Evolutionary conservation across 352 stramenopile genomes (phyloP), one percentile per base, ranked within the genome.

Genomic region (Phytophthora uliginosa): DNA sequence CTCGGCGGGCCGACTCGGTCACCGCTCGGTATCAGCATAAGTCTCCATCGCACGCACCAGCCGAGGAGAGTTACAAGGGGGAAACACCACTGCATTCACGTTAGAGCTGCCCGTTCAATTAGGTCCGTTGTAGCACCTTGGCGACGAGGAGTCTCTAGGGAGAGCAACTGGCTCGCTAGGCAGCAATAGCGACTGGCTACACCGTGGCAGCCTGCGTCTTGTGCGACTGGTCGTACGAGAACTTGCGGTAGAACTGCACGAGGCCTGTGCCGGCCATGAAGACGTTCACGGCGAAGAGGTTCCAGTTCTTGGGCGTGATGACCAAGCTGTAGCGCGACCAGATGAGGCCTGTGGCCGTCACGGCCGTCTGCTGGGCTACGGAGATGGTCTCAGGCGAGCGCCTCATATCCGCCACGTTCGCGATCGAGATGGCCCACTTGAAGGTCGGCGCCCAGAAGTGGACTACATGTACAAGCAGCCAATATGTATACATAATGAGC

Each of bases 261-360:
- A 92, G 69, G 45, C 91, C 91, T 45, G 90, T 97, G 75, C 73
- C 84, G 54, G 78, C 87, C 85, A 97, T 96, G 74, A 95, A 94
- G 34, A 95, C 76, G 68, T 97, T 97, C 55, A 97, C 91, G 7
- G 83, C 75, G 74, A 97, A 95, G 28, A 97, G 78, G 77, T 95
- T 97, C 83, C 91, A 97, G 86, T 97, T 97, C 71, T 94, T 91
- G 54, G 90, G 90, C 45, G 84, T 96, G 76, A 97, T 94, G 40
- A 96, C 84, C 57, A 96, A 73, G 63, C 79, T 92, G 83, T 97
- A 97, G 54, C 90, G 85, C n/a, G 86, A 94, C 90, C 90, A 97
- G 75, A 98, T 97, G 61, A 97, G 68, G n/a, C 91, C 91, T 12
- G 91, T 97, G 42, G 71, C 67, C 40, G 87, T 87, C 60, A 97